Percentiles rank a stretch among this genome's conserved stretches.
phyloP scores from a whole-genome alignment of 345 rosid genomes.

The Gossypium thurberi region DNA sequence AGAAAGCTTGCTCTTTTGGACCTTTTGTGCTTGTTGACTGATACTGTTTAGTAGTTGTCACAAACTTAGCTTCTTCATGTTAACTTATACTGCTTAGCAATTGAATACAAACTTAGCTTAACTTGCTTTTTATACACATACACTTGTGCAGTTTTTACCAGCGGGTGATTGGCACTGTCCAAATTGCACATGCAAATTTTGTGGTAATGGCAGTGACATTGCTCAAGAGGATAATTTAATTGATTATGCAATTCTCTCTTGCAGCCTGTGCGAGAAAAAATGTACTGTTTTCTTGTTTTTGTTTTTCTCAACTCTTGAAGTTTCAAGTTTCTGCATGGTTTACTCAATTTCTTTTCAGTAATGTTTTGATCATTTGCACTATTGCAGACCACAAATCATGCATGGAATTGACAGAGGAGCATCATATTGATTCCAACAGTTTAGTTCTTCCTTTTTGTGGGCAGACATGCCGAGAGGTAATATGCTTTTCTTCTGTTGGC shows the following conservation, averaged over 20 bases:
- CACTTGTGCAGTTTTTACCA: slow-evolving; percentile 66
- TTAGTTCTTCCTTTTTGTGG: slow-evolving; percentile 56
- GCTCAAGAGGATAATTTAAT: slow-evolving; percentile 26
- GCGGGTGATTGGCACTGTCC: slow-evolving; percentile 92
- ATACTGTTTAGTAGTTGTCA: neutral
- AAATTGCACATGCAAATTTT: slow-evolving; percentile 86
- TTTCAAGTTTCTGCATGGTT: neutral
- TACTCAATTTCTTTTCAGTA: neutral
- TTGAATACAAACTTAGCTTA: neutral
- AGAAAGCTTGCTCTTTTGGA: neutral
- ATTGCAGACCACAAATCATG: slow-evolving; percentile 72
- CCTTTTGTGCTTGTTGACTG: neutral
- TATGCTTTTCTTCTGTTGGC: neutral
- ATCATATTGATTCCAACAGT: slow-evolving; percentile 31
- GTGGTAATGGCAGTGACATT: slow-evolving; percentile 41
- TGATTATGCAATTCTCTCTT: slow-evolving; percentile 25
- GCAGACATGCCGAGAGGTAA: slow-evolving; percentile 71
- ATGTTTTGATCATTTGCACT: slow-evolving; percentile 18
- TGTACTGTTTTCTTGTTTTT: slow-evolving; percentile 35
- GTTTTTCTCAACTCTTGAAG: slow-evolving; percentile 1
- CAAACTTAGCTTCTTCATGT: neutral
- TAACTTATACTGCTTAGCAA: neutral
- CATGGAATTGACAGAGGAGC: slow-evolving; percentile 37
- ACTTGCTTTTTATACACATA: neutral
- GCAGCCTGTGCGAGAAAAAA: slow-evolving; percentile 80